These are phyloP conservation scores for Trifolium pratense DNA, from an alignment of 306 rosid species.

Conservation along the genomic window DNA sequence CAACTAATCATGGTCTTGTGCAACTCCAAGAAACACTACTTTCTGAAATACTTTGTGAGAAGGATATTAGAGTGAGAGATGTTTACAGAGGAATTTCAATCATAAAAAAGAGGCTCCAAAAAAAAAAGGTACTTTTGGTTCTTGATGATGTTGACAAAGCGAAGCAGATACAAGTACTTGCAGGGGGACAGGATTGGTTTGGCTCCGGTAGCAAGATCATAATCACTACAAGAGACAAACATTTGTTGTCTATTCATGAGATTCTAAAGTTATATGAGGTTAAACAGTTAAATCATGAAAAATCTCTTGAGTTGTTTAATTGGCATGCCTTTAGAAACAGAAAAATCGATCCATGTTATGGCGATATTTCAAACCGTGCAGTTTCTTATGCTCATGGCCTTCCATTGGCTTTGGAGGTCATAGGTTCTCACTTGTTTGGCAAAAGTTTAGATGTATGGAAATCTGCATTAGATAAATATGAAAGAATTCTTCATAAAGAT, in stretches of 20 bases:
- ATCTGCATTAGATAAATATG: conserved; percentile 8
- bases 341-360: neutral
- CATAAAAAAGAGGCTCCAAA: conserved; percentile 10
- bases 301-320: conserved; percentile 23
- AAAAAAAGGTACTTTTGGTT: conserved; percentile 21
- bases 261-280: conserved; percentile 1
- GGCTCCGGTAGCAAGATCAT: conserved; percentile 6
- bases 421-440: conserved; percentile 16
- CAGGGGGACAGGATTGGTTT: conserved; percentile 16
- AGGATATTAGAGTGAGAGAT: conserved; percentile 1
- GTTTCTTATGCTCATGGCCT: neutral
- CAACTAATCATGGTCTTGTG: neutral
- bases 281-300: neutral
- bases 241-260: neutral
- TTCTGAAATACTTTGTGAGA: conserved; percentile 15
- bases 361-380: neutral
- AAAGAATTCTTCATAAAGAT: neutral
- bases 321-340: conserved; percentile 17
- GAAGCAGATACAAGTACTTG: conserved; percentile 19
- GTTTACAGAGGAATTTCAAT: neutral
- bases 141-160: conserved; percentile 17
- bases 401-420: conserved; percentile 24
- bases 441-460: conserved; percentile 16
- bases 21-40: conserved; percentile 24
- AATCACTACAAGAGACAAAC: conserved; percentile 21